Evolutionary conservation across 257 asterid genomes (phyloP).

Genomic region (Anisodus acutangulus): DNA sequence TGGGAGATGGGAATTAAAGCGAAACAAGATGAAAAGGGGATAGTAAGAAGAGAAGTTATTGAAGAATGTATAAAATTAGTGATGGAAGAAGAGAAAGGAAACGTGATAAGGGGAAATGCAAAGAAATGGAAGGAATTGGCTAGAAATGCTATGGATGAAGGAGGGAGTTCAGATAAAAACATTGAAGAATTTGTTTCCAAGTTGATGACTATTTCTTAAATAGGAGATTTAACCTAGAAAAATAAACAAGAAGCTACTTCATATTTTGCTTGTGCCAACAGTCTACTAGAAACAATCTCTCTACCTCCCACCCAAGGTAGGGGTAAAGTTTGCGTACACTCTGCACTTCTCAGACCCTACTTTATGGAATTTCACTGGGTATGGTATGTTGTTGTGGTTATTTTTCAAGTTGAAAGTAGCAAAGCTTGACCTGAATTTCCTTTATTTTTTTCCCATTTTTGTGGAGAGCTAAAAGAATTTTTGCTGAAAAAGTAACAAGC

Average conservation of each 20-base stretch:
- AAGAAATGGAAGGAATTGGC: constrained; percentile 45
- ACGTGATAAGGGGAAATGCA: constrained; percentile 38
- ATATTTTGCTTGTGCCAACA: no score
- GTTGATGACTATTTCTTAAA: no score
- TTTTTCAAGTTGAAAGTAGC: neutral
- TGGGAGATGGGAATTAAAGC: neutral
- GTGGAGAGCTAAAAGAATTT: neutral
- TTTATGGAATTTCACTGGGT: no score
- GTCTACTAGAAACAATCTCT: no score
- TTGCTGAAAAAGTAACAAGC: neutral
- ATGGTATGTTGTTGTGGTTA: no score
- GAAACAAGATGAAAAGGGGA: constrained; percentile 36
- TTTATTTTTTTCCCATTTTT: neutral
- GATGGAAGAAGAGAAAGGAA: constrained; percentile 44
- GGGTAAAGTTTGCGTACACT: no score
- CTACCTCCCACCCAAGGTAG: accelerated
- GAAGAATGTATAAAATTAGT: no score
- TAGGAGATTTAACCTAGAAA: no score
- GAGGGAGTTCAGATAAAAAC: no score
- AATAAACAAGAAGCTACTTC: no score
- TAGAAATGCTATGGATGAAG: neutral
- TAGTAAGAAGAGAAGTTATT: constrained; percentile 23
- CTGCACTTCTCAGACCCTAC: no score
- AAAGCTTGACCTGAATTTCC: neutral
- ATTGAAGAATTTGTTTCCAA: no score